phyloP scores from a whole-genome alignment of 2,329 filamentous ascomycete species.

The Colletotrichum sublineola region DNA sequence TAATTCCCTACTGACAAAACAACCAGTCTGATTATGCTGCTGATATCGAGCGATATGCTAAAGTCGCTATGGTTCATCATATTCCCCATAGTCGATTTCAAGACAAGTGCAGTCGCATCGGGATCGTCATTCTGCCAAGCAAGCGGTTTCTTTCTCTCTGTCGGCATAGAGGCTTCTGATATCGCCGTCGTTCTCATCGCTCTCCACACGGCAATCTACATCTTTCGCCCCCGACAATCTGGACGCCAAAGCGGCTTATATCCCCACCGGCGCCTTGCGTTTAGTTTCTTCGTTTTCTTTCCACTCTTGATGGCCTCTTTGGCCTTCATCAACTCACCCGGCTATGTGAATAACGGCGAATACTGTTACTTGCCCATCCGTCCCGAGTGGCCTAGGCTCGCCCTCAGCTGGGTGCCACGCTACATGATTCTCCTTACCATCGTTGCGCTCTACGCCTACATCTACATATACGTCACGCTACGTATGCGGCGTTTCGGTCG shows the following conservation, averaged over 20 bases:
- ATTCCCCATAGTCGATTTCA: constrained; percentile 72
- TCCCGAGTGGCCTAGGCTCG: constrained; percentile 77
- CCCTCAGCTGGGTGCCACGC: constrained; percentile 79
- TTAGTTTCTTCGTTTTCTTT: constrained; percentile 67
- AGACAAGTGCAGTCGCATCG: constrained; percentile 62
- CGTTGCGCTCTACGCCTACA: constrained; percentile 73
- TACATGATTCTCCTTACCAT: constrained; percentile 77
- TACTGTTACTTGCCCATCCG: constrained; percentile 78
- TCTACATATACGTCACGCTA: constrained; percentile 76
- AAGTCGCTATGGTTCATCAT: constrained; percentile 78
- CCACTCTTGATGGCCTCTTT: constrained; percentile 72
- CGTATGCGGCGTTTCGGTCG: constrained; percentile 57
- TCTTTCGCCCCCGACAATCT: constrained; percentile 68
- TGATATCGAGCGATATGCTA: constrained; percentile 79
- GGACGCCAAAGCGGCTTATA: constrained; percentile 75
- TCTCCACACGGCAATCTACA: constrained; percentile 78
- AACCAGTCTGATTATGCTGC: constrained; percentile 77
- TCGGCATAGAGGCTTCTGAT: constrained; percentile 79
- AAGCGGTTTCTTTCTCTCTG: constrained; percentile 75
- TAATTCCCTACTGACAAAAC: constrained; percentile 17
- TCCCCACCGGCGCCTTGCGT: constrained; percentile 73
- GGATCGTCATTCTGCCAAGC: constrained; percentile 73
- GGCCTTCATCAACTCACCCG: constrained; percentile 70
- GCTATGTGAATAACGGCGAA: constrained; percentile 73
- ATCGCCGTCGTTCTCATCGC: constrained; percentile 80